These are phyloP conservation scores for Phytophthora megakarya DNA, from an alignment of 352 stramenopile species.

Conservation along the genomic window DNA sequence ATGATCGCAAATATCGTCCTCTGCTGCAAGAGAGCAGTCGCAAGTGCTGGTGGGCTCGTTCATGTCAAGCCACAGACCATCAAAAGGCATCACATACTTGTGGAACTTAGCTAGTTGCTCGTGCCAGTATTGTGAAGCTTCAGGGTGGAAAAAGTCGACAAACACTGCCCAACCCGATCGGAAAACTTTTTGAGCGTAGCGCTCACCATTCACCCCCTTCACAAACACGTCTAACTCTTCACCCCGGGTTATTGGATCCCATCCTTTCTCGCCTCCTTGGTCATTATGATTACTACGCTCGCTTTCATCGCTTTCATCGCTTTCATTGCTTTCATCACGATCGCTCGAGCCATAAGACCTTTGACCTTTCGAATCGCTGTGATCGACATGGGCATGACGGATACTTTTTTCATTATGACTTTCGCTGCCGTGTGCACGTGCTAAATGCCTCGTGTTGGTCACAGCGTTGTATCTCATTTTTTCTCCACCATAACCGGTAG, in stretches of 20 bases:
- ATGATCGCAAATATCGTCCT: slow-evolving; percentile 44
- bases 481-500: background rate
- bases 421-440: background rate
- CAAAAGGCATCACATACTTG: slow-evolving; percentile 62
- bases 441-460: background rate
- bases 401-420: background rate
- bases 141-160: slow-evolving; percentile 87
- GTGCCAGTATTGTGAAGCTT: slow-evolving; percentile 68
- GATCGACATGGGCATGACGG: background rate
- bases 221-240: slow-evolving; percentile 74
- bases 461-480: slow-evolving; percentile 16
- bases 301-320: slow-evolving; percentile 5
- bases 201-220: slow-evolving; percentile 69
- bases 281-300: background rate
- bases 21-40: slow-evolving; percentile 45
- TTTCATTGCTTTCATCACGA: background rate
- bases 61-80: slow-evolving; percentile 86
- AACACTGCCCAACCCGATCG: slow-evolving; percentile 70
- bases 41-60: slow-evolving; percentile 83
- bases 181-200: slow-evolving; percentile 70
- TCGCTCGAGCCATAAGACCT: background rate
- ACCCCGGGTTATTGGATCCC: slow-evolving; percentile 44
- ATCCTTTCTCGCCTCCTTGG: slow-evolving; percentile 4
- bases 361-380: background rate
- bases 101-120: slow-evolving; percentile 71